Evolutionary conservation across 805 yeast species (phyloP).

Genomic region (Ogataea paraovalis): DNA sequence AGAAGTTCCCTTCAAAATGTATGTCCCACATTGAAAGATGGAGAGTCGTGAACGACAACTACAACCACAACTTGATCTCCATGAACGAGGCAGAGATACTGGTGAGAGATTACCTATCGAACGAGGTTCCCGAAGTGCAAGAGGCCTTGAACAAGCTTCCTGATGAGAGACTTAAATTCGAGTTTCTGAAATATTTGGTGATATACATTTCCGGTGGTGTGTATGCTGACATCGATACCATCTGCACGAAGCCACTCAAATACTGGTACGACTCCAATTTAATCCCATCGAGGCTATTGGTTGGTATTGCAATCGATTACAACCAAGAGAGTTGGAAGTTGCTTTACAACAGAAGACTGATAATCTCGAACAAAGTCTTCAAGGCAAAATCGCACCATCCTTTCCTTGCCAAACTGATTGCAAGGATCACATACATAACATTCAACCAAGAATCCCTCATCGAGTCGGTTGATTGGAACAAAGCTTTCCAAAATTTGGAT

Average conservation of each 20-base stretch:
- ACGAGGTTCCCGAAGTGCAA: constrained; percentile 41
- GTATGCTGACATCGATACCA: constrained; percentile 59
- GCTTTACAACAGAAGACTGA: constrained; percentile 22
- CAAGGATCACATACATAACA: constrained; percentile 20
- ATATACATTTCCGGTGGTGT: constrained; percentile 55
- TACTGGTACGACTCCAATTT: constrained; percentile 23
- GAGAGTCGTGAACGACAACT: constrained; percentile 19
- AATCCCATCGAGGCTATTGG: constrained; percentile 12
- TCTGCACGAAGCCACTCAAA: constrained; percentile 43
- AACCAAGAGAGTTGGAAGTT: constrained; percentile 23
- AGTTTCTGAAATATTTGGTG: constrained; percentile 52
- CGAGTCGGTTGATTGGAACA: constrained; percentile 24
- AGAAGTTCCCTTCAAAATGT: constrained; percentile 12
- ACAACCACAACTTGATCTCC: constrained; percentile 19
- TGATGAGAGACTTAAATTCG: constrained; percentile 44
- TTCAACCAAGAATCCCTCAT: constrained; percentile 12
- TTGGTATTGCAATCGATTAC: constrained; percentile 22
- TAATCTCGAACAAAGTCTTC: constrained; percentile 19
- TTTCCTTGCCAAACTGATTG: constrained; percentile 22
- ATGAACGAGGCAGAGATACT: constrained; percentile 15
- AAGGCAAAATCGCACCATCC: constrained; percentile 25
- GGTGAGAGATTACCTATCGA: constrained; percentile 16
- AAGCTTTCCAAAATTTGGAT: constrained; percentile 25
- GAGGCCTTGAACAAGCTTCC: constrained; percentile 45
- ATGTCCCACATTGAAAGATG: constrained; percentile 20